Evolutionary conservation across 2,329 filamentous ascomycete species (phyloP).

Genomic region (Hypomyces perniciosus): DNA sequence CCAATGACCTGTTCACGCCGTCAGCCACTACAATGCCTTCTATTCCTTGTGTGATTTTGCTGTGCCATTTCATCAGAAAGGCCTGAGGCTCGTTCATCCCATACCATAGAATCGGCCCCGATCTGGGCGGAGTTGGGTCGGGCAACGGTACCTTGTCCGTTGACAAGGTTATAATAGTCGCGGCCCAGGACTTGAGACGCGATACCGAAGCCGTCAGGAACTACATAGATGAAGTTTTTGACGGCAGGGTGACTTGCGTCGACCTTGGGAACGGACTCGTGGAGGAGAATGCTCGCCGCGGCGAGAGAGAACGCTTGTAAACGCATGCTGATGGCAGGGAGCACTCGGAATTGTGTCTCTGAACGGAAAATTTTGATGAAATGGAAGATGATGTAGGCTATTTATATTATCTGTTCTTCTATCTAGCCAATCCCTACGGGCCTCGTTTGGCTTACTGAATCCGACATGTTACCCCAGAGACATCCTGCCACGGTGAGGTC

Average conservation of each 20-base stretch:
- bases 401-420: too few species aligned
- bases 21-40: too few species aligned
- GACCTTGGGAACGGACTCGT: background rate
- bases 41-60: background rate
- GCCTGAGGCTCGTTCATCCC: background rate
- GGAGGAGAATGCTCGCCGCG: background rate
- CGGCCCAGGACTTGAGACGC: constrained; percentile 26
- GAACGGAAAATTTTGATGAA: too few species aligned
- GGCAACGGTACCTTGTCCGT: constrained; percentile 14
- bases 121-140: constrained; percentile 16
- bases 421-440: too few species aligned
- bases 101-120: constrained; percentile 19
- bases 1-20: constrained; percentile 10
- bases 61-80: background rate
- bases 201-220: constrained; percentile 26
- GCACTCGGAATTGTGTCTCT: too few species aligned
- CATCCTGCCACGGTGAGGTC: too few species aligned
- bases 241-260: constrained; percentile 8
- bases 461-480: too few species aligned
- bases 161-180: constrained; percentile 16
- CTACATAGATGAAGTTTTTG: constrained; percentile 29
- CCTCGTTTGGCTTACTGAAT: too few species aligned
- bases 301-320: too few species aligned
- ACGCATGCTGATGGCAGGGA: too few species aligned
- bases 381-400: too few species aligned